A percentile compares a stretch with the other conserved stretches of the same genome.
Evolutionary conservation across 2,329 filamentous ascomycete species (phyloP).

Genomic region (Diaporthe citri): DNA sequence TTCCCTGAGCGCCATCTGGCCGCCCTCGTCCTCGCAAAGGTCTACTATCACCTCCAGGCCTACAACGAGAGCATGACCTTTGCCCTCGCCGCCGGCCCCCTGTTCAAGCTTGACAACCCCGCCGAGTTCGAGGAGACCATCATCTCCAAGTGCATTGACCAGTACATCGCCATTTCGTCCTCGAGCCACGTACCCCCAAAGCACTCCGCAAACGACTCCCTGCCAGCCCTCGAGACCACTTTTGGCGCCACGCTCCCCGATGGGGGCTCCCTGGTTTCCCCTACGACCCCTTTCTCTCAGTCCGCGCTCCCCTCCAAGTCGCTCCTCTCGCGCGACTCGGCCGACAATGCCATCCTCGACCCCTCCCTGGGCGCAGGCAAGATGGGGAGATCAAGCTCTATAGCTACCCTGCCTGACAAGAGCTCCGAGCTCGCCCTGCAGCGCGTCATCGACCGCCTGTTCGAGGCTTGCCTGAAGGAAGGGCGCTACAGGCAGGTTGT

Average conservation of each 20-base stretch:
- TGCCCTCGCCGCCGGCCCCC: slow-evolving; percentile 91
- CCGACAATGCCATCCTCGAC: slow-evolving; percentile 73
- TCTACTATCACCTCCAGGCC: slow-evolving; percentile 98
- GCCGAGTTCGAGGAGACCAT: slow-evolving; percentile 99
- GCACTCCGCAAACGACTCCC: slow-evolving; percentile 57
- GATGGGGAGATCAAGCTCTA: slow-evolving; percentile 66
- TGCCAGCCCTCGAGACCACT: slow-evolving; percentile 83
- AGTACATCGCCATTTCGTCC: slow-evolving; percentile 85
- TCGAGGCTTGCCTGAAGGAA: slow-evolving; percentile 88
- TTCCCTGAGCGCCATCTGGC: slow-evolving; percentile 96
- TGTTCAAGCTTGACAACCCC: slow-evolving; percentile 91
- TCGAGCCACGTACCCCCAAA: slow-evolving; percentile 62
- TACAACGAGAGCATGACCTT: slow-evolving; percentile 99
- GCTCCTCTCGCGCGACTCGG: slow-evolving; percentile 85
- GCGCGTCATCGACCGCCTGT: slow-evolving; percentile 86
- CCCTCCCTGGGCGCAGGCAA: slow-evolving; percentile 67
- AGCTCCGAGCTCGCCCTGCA: slow-evolving; percentile 85
- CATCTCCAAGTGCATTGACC: slow-evolving; percentile 97
- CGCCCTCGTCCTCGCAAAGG: slow-evolving; percentile 94
- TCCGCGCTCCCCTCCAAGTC: slow-evolving; percentile 94
- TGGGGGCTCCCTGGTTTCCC: slow-evolving; percentile 80
- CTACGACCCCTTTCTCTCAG: slow-evolving; percentile 95
- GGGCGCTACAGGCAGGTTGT: slow-evolving; percentile 96
- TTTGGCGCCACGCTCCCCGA: slow-evolving; percentile 78
- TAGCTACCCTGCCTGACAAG: slow-evolving; percentile 76